Percentiles rank a stretch among this genome's conserved stretches.
Conservation (phyloP, 495 filamentous ascomycete genomes). For the Cladorrhinum samala region DNA sequence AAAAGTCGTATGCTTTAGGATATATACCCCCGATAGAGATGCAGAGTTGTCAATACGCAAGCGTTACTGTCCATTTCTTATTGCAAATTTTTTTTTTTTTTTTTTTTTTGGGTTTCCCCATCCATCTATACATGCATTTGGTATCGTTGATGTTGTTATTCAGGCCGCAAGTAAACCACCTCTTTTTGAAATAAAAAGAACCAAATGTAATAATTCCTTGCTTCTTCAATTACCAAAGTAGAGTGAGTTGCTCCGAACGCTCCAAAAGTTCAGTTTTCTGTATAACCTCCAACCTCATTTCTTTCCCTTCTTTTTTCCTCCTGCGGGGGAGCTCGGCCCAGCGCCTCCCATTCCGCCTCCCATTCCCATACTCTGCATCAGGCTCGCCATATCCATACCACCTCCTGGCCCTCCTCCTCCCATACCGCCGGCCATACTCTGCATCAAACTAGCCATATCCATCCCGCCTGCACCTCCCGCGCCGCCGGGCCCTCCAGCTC, state of each 20-base stretch:
- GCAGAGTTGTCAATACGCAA: not conserved
- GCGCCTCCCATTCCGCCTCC: slow-evolving; percentile 20
- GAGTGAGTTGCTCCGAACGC: too few relatives aligned
- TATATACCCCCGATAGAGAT: slow-evolving; percentile 1
- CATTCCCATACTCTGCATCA: slow-evolving; percentile 32
- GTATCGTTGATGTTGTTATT: slow-evolving; percentile 2
- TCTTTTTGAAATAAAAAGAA: slow-evolving; percentile 2
- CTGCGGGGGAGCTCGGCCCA: slow-evolving; percentile 10
- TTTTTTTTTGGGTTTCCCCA: too few relatives aligned
- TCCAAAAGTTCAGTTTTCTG: too few relatives aligned
- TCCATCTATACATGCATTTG: too few relatives aligned
- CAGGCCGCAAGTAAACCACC: too few relatives aligned
- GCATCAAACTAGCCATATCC: slow-evolving; percentile 13
- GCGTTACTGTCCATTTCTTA: not conserved
- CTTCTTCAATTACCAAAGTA: too few relatives aligned
- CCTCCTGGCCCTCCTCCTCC: not conserved
- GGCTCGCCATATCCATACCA: slow-evolving; percentile 37
- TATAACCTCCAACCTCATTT: slow-evolving; percentile 18
- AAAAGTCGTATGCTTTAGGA: not conserved
- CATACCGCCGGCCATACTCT: not conserved
- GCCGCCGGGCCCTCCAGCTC: slow-evolving; percentile 39
- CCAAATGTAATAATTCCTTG: too few relatives aligned
- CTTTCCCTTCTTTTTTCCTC: slow-evolving; percentile 45
- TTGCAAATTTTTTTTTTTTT: not conserved
- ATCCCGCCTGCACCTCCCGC: slow-evolving; percentile 32